phyloP scores from a whole-genome alignment of 371 early-diverging fungal species.

The Mucor saturninus region DNA sequence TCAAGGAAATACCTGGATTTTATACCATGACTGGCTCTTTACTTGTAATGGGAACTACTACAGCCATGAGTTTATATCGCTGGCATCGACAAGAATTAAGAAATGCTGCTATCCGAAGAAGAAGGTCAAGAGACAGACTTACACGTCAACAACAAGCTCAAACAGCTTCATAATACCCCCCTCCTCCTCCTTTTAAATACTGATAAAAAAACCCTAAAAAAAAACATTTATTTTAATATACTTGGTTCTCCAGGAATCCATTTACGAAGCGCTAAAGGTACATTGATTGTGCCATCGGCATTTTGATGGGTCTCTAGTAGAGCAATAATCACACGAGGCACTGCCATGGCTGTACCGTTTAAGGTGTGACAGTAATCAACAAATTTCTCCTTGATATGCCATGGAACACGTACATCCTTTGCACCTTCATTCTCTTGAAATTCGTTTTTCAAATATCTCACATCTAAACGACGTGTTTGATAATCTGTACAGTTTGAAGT shows the following conservation, averaged over 20 bases:
- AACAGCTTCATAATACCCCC: not conserved
- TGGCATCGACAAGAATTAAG: constrained; percentile 42
- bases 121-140: constrained; percentile 18
- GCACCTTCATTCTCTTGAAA: constrained; percentile 38
- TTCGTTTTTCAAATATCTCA: constrained; percentile 56
- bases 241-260: constrained; percentile 65
- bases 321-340: constrained; percentile 88
- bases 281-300: constrained; percentile 68
- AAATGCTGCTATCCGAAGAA: constrained; percentile 20
- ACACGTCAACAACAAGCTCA: constrained; percentile 11
- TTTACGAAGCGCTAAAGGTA: constrained; percentile 78
- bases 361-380: constrained; percentile 85
- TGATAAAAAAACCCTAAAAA: not conserved
- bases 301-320: constrained; percentile 84
- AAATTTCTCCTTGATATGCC: constrained; percentile 38
- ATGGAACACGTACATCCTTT: constrained; percentile 24
- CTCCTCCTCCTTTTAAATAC: not conserved
- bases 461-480: constrained; percentile 77
- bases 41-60: constrained; percentile 66
- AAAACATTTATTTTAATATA: constrained; percentile 27
- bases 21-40: constrained; percentile 62
- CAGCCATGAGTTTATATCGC: constrained; percentile 62
- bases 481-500: constrained; percentile 91
- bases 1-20: constrained; percentile 66
- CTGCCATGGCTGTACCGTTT: constrained; percentile 94